phyloP scores from a whole-genome alignment of 306 rosid genomes.

The Prosopis cineraria region DNA sequence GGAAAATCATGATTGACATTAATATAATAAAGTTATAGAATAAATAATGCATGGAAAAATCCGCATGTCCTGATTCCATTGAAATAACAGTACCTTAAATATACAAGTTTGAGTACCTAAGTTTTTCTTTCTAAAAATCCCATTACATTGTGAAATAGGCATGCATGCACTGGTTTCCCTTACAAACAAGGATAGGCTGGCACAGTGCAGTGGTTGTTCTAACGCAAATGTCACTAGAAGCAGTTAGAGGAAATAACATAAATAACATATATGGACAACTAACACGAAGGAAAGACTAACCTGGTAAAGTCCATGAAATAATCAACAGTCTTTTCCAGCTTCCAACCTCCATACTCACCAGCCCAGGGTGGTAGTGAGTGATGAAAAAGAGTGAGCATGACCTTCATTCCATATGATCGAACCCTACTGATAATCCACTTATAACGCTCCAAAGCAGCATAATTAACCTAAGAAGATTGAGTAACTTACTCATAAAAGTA shows the following conservation, averaged over 20 bases:
- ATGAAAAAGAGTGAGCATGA: slow-evolving; percentile 95
- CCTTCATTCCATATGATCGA: slow-evolving; percentile 91
- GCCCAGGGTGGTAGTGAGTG: slow-evolving; percentile 98
- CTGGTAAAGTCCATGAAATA: slow-evolving; percentile 90
- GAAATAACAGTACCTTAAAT: no score
- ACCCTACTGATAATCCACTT: slow-evolving; percentile 89
- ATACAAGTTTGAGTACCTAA: no score
- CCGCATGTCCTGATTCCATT: no score
- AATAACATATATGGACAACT: slow-evolving; percentile 24
- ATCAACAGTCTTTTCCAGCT: slow-evolving; percentile 89
- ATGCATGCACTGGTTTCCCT: slow-evolving; percentile 20
- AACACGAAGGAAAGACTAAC: slow-evolving; percentile 45
- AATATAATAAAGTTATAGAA: not conserved
- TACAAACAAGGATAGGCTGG: slow-evolving; percentile 18
- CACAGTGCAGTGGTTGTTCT: slow-evolving; percentile 17
- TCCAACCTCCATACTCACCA: slow-evolving; percentile 98
- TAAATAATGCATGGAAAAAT: no score
- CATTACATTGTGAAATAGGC: not conserved
- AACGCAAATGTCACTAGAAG: slow-evolving; percentile 16
- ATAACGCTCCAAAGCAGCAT: slow-evolving; percentile 92
- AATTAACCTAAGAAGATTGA: slow-evolving; percentile 64
- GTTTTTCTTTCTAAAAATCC: no score
- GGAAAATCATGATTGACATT: not conserved
- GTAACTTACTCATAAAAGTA: slow-evolving; percentile 30
- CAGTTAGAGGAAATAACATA: slow-evolving; percentile 28